Percentiles rank a stretch among this genome's conserved stretches.
Conservation (phyloP, 2,329 filamentous ascomycete species). For the Malbranchea zuffiana region DNA sequence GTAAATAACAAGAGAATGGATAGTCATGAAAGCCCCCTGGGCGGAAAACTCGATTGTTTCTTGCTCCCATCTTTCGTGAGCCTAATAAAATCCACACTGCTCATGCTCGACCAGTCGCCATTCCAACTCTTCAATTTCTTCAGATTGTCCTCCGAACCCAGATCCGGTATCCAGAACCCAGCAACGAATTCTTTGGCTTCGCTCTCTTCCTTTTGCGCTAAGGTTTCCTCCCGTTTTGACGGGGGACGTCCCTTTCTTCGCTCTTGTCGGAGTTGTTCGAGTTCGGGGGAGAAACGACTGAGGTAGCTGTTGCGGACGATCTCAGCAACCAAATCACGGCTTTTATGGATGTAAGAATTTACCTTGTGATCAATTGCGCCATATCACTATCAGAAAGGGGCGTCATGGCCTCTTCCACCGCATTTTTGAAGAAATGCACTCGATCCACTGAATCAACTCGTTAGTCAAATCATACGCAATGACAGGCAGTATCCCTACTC, state of each 20-base stretch:
- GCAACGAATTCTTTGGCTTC: conserved; percentile 71
- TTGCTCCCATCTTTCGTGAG: conserved; percentile 55
- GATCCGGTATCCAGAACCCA: conserved; percentile 72
- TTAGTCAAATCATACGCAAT: not conserved
- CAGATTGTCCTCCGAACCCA: conserved; percentile 56
- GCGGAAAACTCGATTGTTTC: conserved; percentile 67
- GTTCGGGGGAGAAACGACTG: conserved; percentile 27
- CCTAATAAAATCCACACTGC: conserved; percentile 65
- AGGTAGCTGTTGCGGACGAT: conserved; percentile 26
- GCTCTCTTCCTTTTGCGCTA: conserved; percentile 58
- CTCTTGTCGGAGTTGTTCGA: conserved; percentile 45
- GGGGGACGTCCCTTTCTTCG: conserved; percentile 68
- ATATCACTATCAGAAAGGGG: conserved; percentile 30
- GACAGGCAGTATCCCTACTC: conserved; percentile 21
- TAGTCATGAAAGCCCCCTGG: conserved; percentile 45
- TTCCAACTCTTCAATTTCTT: conserved; percentile 63
- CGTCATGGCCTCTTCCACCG: conserved; percentile 20
- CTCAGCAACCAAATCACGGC: too few species aligned
- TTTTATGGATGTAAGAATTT: conserved; percentile 19
- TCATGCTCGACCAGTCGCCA: conserved; percentile 70
- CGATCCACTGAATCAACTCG: conserved; percentile 46
- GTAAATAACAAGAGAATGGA: too few species aligned
- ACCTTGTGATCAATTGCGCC: conserved; percentile 49
- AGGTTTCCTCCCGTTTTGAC: conserved; percentile 62
- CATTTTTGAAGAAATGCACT: conserved; percentile 61